Evolutionary conservation across 495 filamentous ascomycete genomes (phyloP).

Genomic region (Friedmanniomyces simplex): DNA sequence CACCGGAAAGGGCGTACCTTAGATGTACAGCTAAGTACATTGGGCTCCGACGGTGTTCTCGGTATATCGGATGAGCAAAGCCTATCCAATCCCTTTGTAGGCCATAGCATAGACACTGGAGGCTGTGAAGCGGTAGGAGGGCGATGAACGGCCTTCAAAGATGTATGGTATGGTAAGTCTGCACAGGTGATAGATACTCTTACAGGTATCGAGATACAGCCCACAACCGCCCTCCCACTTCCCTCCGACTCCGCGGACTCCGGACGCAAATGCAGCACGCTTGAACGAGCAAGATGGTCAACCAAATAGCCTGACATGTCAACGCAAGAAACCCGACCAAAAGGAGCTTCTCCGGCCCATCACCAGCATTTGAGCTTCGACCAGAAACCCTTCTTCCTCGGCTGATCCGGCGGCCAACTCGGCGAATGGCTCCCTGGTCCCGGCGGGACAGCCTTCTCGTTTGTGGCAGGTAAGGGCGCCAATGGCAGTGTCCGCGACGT

Average conservation of each 20-base stretch:
- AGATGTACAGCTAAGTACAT: no score
- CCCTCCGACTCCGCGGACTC: not conserved
- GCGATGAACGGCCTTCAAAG: no score
- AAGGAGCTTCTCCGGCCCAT: not conserved
- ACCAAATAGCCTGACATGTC: not conserved
- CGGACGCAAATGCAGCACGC: not conserved
- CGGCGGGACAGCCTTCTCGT: constrained; percentile 22
- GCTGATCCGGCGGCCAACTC: not conserved
- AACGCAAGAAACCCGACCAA: no score
- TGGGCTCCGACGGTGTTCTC: no score
- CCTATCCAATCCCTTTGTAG: no score
- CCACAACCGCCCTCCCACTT: not conserved
- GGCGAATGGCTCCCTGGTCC: not conserved
- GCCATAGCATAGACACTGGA: no score
- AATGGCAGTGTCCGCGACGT: constrained; percentile 29
- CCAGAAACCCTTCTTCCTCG: constrained; percentile 24
- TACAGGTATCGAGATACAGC: no score
- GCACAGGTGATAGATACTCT: no score
- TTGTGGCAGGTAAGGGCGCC: constrained; percentile 15
- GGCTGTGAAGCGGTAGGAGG: no score
- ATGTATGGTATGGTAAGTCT: no score
- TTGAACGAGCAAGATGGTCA: not conserved
- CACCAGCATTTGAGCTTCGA: constrained; percentile 30
- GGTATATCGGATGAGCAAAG: no score
- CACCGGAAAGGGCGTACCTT: no score